phyloP scores from a whole-genome alignment of 108 stramenopile genomes.

The Craspedostauros australis region DNA sequence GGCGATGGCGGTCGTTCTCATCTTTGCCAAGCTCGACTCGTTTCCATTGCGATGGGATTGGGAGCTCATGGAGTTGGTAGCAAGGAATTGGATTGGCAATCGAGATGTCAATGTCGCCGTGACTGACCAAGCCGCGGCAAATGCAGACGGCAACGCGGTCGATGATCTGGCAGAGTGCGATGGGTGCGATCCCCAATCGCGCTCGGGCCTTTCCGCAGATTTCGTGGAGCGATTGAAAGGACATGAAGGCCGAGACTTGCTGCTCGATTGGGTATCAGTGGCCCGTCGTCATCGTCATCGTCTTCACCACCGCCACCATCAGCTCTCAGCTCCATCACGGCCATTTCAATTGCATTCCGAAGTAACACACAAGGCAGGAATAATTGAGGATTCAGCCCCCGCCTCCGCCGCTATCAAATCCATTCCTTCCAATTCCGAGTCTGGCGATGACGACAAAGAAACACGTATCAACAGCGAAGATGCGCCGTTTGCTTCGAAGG shows the following conservation, averaged over 20 bases:
- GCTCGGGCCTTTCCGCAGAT: no score
- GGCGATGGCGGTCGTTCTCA: slow-evolving; percentile 35
- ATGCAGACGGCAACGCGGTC: not conserved
- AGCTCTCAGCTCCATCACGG: no score
- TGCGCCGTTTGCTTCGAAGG: slow-evolving; percentile 40
- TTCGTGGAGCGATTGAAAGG: not conserved
- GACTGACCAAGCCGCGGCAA: not conserved
- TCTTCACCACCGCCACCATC: no score
- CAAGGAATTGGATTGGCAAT: not conserved
- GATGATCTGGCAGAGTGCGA: not conserved
- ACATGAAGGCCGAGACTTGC: not conserved
- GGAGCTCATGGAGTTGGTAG: not conserved
- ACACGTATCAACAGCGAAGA: not conserved
- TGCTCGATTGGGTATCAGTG: not conserved
- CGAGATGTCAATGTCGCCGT: not conserved
- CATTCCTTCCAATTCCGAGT: not conserved
- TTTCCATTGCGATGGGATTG: slow-evolving; percentile 18
- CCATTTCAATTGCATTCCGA: not conserved
- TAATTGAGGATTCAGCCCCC: not conserved
- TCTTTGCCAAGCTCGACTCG: no score
- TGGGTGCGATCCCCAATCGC: slow-evolving; percentile 34
- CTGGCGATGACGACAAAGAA: not conserved
- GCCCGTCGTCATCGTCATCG: no score
- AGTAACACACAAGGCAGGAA: not conserved
- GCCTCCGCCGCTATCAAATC: not conserved